Conservation (phyloP, 176 grass and related monocot species). For the Rhynchospora pubera region DNA sequence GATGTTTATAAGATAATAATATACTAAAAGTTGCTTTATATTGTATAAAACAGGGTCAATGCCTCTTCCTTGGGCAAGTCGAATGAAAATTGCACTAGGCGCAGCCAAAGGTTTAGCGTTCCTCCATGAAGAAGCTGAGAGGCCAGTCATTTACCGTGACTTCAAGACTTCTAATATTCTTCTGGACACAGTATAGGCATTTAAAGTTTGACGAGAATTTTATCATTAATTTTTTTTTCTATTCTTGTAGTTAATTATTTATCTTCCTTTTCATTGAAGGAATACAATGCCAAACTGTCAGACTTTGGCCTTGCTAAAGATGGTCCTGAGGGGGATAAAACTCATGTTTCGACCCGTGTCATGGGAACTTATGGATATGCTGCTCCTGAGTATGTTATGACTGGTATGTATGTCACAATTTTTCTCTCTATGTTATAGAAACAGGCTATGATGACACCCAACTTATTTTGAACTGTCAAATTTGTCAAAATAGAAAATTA, state of each 20-base stretch:
- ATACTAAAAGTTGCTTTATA: slow-evolving; percentile 2
- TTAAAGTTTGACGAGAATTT: slow-evolving; percentile 1
- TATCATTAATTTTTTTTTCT: slow-evolving; percentile 8
- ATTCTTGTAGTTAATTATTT: slow-evolving; percentile 5
- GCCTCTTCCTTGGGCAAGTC: slow-evolving; percentile 85
- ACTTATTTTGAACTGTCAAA: not conserved
- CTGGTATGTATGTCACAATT: slow-evolving; percentile 41
- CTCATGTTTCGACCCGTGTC: slow-evolving; percentile 93
- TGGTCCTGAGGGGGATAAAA: slow-evolving; percentile 98
- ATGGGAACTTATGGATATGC: slow-evolving; percentile 99
- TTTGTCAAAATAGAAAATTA: slow-evolving; percentile 8
- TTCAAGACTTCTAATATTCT: slow-evolving; percentile 99
- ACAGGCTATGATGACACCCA: not conserved
- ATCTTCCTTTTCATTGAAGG: slow-evolving; percentile 44
- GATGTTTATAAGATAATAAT: not conserved
- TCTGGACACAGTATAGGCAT: slow-evolving; percentile 59
- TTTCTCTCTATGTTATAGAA: not conserved
- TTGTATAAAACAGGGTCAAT: slow-evolving; percentile 54
- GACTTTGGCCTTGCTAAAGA: slow-evolving; percentile 99
- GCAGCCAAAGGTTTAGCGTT: slow-evolving; percentile 92
- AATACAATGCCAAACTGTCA: slow-evolving; percentile 94
- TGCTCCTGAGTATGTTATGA: slow-evolving; percentile 98
- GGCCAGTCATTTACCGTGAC: slow-evolving; percentile 97
- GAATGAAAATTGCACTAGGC: slow-evolving; percentile 99
- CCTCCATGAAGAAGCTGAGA: slow-evolving; percentile 99